These are phyloP conservation scores for Stachybotrys elegans DNA, from an alignment of 2,329 filamentous ascomycete species.

Conservation along the genomic window DNA sequence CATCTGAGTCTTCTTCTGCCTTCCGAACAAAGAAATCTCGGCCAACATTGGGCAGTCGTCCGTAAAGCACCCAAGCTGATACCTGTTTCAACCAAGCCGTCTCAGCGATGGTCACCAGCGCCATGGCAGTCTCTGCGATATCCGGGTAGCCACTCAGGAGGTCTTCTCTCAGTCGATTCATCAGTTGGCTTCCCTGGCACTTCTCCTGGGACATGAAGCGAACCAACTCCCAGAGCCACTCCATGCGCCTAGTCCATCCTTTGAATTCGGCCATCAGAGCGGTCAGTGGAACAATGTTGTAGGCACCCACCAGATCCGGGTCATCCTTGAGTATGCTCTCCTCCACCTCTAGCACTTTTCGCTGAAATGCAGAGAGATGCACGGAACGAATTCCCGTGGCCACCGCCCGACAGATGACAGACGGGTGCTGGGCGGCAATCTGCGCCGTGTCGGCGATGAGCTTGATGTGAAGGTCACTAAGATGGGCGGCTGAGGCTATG, in stretches of 20 bases:
- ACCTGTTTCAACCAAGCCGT: constrained; percentile 88
- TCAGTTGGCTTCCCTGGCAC: constrained; percentile 67
- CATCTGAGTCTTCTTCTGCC: constrained; percentile 34
- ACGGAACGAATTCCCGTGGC: constrained; percentile 69
- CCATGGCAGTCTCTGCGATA: constrained; percentile 70
- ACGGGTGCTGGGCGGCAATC: constrained; percentile 67
- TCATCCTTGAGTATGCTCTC: constrained; percentile 70
- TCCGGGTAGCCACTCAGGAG: constrained; percentile 85
- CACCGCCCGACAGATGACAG: constrained; percentile 81
- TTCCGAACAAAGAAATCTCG: constrained; percentile 79
- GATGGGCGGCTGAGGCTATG: constrained; percentile 67
- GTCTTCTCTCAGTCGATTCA: constrained; percentile 70
- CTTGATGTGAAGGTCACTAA: constrained; percentile 73
- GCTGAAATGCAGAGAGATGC: constrained; percentile 77
- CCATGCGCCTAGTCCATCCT: constrained; percentile 78
- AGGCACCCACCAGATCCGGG: constrained; percentile 77
- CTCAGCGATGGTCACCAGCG: constrained; percentile 74
- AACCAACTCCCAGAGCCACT: constrained; percentile 76
- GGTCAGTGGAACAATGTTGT: constrained; percentile 88
- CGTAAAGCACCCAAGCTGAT: constrained; percentile 87
- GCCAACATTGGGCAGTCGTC: constrained; percentile 72
- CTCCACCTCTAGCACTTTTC: constrained; percentile 81
- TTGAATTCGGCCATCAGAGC: constrained; percentile 78
- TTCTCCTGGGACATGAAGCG: constrained; percentile 56
- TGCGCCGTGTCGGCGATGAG: constrained; percentile 62